These are phyloP conservation scores for Talaromyces proteolyticus DNA, from an alignment of 495 filamentous ascomycete genomes.

Conservation along the genomic window DNA sequence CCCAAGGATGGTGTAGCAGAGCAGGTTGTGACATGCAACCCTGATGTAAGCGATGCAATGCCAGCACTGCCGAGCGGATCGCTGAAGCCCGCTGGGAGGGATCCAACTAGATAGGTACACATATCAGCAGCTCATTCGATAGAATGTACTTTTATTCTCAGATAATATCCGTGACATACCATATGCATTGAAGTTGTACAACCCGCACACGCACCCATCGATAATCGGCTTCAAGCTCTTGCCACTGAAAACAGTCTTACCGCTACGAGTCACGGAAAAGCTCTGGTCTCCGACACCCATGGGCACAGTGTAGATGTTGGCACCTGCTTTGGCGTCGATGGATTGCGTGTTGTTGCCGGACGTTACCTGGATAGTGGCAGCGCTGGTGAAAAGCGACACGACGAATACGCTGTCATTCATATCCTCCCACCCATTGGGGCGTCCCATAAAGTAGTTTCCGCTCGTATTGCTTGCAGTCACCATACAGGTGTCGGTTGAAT, in stretches of 20 bases:
- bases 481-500: conserved; percentile 49
- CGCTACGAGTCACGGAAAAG: conserved; percentile 42
- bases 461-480: conserved; percentile 30
- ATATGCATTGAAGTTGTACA: conserved; percentile 62
- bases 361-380: conserved; percentile 39
- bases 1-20: conserved; percentile 34
- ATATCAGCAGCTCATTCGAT: not conserved
- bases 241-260: conserved; percentile 40
- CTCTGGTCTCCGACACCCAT: conserved; percentile 52
- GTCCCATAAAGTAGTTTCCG: conserved; percentile 51
- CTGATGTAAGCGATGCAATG: conserved; percentile 30
- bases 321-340: conserved; percentile 47
- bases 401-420: conserved; percentile 54
- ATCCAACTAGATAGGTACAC: conserved; percentile 26
- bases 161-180: conserved; percentile 5
- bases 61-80: conserved; percentile 40
- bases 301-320: conserved; percentile 38
- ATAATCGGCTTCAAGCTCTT: conserved; percentile 48
- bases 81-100: conserved; percentile 31
- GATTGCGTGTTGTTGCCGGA: conserved; percentile 40
- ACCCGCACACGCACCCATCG: conserved; percentile 47
- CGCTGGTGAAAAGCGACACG: conserved; percentile 44
- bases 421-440: conserved; percentile 47
- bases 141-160: not conserved
- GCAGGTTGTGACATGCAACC: conserved; percentile 41